A percentile compares a stretch with the other conserved stretches of the same genome.
Conservation (phyloP, 1,284 basidiomycete genomes). For the Sparassis latifolia region DNA sequence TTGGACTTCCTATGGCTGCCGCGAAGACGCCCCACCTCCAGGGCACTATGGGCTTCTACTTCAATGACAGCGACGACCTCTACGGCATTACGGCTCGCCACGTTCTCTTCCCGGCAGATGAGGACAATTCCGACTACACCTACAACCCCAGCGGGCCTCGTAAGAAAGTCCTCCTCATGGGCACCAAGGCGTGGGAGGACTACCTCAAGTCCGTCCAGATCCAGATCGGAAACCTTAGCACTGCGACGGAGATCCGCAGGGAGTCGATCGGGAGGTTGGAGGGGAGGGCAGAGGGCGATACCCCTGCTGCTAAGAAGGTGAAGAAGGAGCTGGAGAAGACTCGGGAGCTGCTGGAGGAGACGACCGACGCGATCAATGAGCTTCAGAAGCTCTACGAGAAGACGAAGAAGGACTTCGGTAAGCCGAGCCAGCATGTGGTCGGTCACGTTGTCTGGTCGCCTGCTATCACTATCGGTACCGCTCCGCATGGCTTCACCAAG, state of each 20-base stretch:
- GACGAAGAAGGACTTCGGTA: slow-evolving; percentile 19
- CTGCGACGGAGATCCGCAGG: neutral
- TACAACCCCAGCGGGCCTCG: slow-evolving; percentile 3
- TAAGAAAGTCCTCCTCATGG: slow-evolving; percentile 8
- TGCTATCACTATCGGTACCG: slow-evolving; percentile 17
- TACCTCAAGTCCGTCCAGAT: slow-evolving; percentile 5
- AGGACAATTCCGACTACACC: slow-evolving; percentile 6
- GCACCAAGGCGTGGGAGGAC: slow-evolving; percentile 5
- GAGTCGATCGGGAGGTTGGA: slow-evolving; percentile 6
- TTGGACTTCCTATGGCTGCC: slow-evolving; percentile 28
- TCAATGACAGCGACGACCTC: slow-evolving; percentile 15
- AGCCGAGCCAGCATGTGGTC: slow-evolving; percentile 21
- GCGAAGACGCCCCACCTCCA: slow-evolving; percentile 6
- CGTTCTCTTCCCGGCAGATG: slow-evolving; percentile 15
- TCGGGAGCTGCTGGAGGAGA: slow-evolving; percentile 11
- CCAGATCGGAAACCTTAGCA: slow-evolving; percentile 1
- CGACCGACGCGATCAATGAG: slow-evolving; percentile 13
- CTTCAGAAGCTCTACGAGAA: slow-evolving; percentile 18
- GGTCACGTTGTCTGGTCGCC: slow-evolving; percentile 22
- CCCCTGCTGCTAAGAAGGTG: neutral
- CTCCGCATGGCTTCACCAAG: slow-evolving; percentile 20
- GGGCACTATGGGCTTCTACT: slow-evolving; percentile 7
- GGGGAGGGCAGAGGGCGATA: slow-evolving; percentile 2
- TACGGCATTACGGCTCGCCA: slow-evolving; percentile 19
- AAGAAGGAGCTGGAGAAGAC: slow-evolving; percentile 6